Conservation (phyloP, 1,284 basidiomycete species). For the Ganoderma meredithae region DNA sequence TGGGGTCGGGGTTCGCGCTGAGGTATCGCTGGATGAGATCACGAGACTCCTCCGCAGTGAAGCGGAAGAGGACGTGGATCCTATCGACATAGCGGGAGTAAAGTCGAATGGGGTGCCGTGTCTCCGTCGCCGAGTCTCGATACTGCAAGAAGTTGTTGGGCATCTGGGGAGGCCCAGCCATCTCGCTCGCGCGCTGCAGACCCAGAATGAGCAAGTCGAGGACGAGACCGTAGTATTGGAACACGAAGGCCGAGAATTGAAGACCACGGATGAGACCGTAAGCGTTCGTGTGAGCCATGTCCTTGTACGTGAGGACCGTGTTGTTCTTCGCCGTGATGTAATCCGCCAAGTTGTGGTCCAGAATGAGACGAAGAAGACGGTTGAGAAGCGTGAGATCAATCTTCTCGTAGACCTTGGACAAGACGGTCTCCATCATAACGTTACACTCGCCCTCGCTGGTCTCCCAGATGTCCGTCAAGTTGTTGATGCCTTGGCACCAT, state of each 20-base stretch:
- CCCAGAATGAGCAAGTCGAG: constrained; percentile 94
- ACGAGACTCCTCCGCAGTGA: constrained; percentile 97
- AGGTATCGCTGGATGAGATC: constrained; percentile 98
- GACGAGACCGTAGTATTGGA: constrained; percentile 95
- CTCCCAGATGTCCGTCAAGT: constrained; percentile 95
- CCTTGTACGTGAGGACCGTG: constrained; percentile 92
- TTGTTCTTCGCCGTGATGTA: constrained; percentile 99
- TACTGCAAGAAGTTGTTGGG: constrained; percentile 98
- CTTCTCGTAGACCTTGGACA: constrained; percentile 98
- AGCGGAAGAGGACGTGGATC: constrained; percentile 96
- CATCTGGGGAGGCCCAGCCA: constrained; percentile 95
- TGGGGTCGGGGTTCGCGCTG: constrained; percentile 96
- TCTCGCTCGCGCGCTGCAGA: constrained; percentile 93
- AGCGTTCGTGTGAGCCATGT: constrained; percentile 92
- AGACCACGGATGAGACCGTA: constrained; percentile 94
- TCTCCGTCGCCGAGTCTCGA: constrained; percentile 92
- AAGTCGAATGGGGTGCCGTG: constrained; percentile 91
- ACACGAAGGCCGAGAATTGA: constrained; percentile 96
- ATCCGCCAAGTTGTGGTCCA: constrained; percentile 97
- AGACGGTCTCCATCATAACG: constrained; percentile 96
- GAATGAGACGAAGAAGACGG: constrained; percentile 90
- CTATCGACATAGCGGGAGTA: constrained; percentile 96
- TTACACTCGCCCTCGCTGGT: constrained; percentile 96
- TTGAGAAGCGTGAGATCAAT: constrained; percentile 95
- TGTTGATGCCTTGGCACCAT: constrained; percentile 96